Percentiles rank a stretch among this genome's conserved stretches.
phyloP scores from a whole-genome alignment of 1,139 yeast species.

The Sugiyamaella pinicola region DNA sequence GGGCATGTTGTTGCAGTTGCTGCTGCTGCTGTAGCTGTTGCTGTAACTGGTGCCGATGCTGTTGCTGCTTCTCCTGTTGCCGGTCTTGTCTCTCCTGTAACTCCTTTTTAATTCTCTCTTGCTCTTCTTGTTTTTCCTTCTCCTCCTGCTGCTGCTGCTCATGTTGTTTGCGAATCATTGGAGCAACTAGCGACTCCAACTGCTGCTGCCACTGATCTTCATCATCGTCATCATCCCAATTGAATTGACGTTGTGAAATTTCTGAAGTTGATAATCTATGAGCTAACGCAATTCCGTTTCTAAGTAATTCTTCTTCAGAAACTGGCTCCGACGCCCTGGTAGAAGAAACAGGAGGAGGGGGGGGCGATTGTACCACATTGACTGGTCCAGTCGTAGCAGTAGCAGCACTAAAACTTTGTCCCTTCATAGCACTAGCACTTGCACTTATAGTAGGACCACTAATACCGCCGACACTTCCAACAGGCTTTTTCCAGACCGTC shows the following conservation, averaged over 20 bases:
- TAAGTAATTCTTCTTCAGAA: conserved; percentile 43
- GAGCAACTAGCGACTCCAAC: conserved; percentile 17
- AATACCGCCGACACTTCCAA: neutral
- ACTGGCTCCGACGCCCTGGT: conserved; percentile 12
- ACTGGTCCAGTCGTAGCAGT: neutral
- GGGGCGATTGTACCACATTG: neutral
- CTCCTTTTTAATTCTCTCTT: neutral
- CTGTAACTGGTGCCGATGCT: neutral
- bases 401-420: neutral
- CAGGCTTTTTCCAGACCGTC: conserved; percentile 36
- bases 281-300: conserved; percentile 42
- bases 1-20: neutral
- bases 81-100: neutral
- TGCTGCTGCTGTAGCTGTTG: conserved; percentile 13
- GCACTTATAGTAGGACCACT: neutral
- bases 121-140: neutral
- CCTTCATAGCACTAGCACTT: neutral
- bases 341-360: neutral
- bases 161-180: conserved; percentile 18
- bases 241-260: conserved; percentile 35
- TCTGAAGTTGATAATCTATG: conserved; percentile 39
- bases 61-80: neutral
- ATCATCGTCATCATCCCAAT: conserved; percentile 50
- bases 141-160: conserved; percentile 14
- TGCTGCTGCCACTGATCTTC: conserved; percentile 30